phyloP scores from a whole-genome alignment of 768 basidiomycete genomes.

The Mycena galericulata region DNA sequence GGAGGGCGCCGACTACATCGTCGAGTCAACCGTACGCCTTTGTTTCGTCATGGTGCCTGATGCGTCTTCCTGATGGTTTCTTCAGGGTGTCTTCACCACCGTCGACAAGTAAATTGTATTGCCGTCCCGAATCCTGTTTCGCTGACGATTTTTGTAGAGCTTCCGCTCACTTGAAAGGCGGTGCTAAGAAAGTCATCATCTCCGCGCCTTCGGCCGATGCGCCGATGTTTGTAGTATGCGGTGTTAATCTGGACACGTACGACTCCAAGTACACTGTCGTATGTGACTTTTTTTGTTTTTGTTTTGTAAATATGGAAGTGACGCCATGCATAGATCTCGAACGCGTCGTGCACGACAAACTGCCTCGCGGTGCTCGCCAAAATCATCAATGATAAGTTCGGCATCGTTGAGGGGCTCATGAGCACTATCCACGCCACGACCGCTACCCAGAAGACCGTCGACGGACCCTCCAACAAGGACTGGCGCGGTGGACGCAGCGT shows the following conservation, averaged over 20 bases:
- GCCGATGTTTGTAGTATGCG: slow-evolving; percentile 93
- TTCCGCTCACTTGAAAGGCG: slow-evolving; percentile 93
- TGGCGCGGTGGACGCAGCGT: slow-evolving; percentile 98
- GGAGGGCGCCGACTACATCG: slow-evolving; percentile 90
- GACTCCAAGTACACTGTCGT: slow-evolving; percentile 89
- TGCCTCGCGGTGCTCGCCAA: slow-evolving; percentile 99
- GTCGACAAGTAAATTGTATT: slow-evolving; percentile 75
- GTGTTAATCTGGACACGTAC: slow-evolving; percentile 96
- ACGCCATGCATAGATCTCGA: slow-evolving; percentile 76
- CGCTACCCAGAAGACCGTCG: slow-evolving; percentile 95
- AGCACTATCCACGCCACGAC: slow-evolving; percentile 98
- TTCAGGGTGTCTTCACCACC: slow-evolving; percentile 96
- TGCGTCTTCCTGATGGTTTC: slow-evolving; percentile 18
- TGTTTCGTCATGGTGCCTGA: slow-evolving; percentile 20
- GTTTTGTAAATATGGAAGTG: not conserved
- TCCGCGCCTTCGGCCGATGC: slow-evolving; percentile 98
- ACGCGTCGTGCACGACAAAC: slow-evolving; percentile 99
- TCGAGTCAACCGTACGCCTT: slow-evolving; percentile 89
- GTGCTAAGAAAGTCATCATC: slow-evolving; percentile 99
- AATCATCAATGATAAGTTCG: slow-evolving; percentile 96
- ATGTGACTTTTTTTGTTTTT: slow-evolving; percentile 49
- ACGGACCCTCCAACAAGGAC: slow-evolving; percentile 95
- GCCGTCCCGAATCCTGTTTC: slow-evolving; percentile 18
- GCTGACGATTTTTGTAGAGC: slow-evolving; percentile 64
- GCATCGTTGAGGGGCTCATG: slow-evolving; percentile 98